phyloP scores from a whole-genome alignment of 805 yeast genomes.

The Metschnikowia anglica region DNA sequence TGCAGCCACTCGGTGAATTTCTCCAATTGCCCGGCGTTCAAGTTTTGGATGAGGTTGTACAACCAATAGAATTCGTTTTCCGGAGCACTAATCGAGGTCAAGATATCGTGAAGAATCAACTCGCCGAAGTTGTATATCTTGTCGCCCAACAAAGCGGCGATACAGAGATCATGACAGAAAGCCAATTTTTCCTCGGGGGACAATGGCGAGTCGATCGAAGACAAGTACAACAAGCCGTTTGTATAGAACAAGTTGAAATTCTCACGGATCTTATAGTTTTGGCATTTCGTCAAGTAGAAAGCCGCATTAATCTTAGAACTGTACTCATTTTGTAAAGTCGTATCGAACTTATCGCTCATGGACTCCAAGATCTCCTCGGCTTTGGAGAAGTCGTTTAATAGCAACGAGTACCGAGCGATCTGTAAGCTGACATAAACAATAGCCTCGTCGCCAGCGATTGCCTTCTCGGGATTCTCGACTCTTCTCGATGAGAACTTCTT shows the following conservation, averaged over 20 bases:
- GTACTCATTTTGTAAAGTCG: constrained; percentile 31
- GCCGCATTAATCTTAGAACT: constrained; percentile 71
- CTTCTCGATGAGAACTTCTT: constrained; percentile 30
- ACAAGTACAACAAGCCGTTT: constrained; percentile 76
- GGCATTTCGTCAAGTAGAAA: constrained; percentile 76
- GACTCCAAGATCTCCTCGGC: constrained; percentile 69
- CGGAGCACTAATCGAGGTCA: constrained; percentile 46
- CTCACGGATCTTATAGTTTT: constrained; percentile 66
- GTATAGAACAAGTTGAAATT: constrained; percentile 83
- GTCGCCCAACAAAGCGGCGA: constrained; percentile 88
- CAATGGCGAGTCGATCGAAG: constrained; percentile 57
- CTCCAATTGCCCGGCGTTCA: constrained; percentile 76
- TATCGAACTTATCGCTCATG: constrained; percentile 57
- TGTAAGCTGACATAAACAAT: constrained; percentile 53
- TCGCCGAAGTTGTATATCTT: constrained; percentile 95
- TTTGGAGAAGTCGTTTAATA: constrained; percentile 49
- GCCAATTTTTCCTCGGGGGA: constrained; percentile 45
- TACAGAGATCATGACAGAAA: constrained; percentile 64
- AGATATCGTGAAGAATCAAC: constrained; percentile 83
- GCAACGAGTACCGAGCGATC: constrained; percentile 68
- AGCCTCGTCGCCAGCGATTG: constrained; percentile 54
- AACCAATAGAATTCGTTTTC: constrained; percentile 65
- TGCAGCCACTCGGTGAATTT: constrained; percentile 55
- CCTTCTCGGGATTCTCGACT: constrained; percentile 27
- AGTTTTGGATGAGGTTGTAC: constrained; percentile 61